These are phyloP conservation scores for Monilinia aucupariae DNA, from an alignment of 2,329 filamentous ascomycete species.

Conservation along the genomic window DNA sequence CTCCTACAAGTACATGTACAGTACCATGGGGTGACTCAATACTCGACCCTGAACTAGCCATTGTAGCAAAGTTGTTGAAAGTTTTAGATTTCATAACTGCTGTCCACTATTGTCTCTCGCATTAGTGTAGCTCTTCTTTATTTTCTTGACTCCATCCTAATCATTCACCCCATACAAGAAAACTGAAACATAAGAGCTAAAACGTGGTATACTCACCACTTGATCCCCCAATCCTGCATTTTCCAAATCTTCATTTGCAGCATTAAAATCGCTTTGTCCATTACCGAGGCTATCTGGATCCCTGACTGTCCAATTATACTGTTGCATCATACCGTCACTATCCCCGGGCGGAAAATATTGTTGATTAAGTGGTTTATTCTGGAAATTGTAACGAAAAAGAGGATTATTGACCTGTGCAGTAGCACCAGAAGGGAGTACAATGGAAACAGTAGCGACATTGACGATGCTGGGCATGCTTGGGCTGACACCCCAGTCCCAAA, in stretches of 20 bases:
- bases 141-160: neutral
- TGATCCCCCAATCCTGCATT: slow-evolving; percentile 24
- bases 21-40: slow-evolving; percentile 43
- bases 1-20: slow-evolving; percentile 40
- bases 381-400: slow-evolving; percentile 48
- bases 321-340: slow-evolving; percentile 33
- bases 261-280: slow-evolving; percentile 20
- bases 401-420: slow-evolving; percentile 43
- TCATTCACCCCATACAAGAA: neutral
- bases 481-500: slow-evolving; percentile 44
- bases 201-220: slow-evolving; percentile 9
- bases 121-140: neutral
- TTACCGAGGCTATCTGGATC: slow-evolving; percentile 16
- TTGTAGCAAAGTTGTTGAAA: slow-evolving; percentile 41
- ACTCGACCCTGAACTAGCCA: slow-evolving; percentile 37
- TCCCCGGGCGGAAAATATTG: slow-evolving; percentile 37
- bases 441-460: slow-evolving; percentile 32
- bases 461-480: slow-evolving; percentile 41
- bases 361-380: slow-evolving; percentile 34
- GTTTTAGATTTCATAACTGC: slow-evolving; percentile 38
- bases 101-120: slow-evolving; percentile 37
- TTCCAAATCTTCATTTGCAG: slow-evolving; percentile 23
- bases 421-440: slow-evolving; percentile 29
- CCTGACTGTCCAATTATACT: slow-evolving; percentile 36
- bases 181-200: neutral